phyloP scores from a whole-genome alignment of 805 yeast species.

The Helenozyma rhizophorensis region DNA sequence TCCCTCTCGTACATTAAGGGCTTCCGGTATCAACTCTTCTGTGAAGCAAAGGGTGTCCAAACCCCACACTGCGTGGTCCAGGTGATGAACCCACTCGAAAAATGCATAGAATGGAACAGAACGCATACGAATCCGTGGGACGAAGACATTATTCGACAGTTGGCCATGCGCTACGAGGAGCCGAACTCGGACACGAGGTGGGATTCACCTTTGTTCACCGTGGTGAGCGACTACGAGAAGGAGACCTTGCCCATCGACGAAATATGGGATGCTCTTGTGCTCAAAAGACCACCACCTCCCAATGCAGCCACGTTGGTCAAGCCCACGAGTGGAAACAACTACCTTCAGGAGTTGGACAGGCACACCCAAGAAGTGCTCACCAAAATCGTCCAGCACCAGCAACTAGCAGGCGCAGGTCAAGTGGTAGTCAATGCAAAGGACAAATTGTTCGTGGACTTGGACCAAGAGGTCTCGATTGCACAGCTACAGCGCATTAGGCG shows the following conservation, averaged over 20 bases:
- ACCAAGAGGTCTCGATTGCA: constrained; percentile 57
- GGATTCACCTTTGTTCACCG: constrained; percentile 87
- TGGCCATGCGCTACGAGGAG: constrained; percentile 87
- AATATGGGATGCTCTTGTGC: constrained; percentile 58
- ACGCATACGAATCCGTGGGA: constrained; percentile 52
- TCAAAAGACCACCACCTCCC: constrained; percentile 65
- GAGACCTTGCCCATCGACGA: constrained; percentile 57
- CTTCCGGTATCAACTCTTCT: constrained; percentile 86
- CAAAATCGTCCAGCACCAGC: constrained; percentile 60
- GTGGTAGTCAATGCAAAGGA: constrained; percentile 42
- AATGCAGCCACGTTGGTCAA: constrained; percentile 81
- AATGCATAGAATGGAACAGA: constrained; percentile 61
- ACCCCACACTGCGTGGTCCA: constrained; percentile 84
- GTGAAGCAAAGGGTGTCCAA: constrained; percentile 82
- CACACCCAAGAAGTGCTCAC: constrained; percentile 62
- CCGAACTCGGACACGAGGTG: constrained; percentile 83
- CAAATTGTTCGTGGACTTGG: constrained; percentile 48
- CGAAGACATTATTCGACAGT: constrained; percentile 55
- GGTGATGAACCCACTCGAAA: constrained; percentile 62
- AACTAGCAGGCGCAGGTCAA: constrained; percentile 46
- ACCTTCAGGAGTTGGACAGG: constrained; percentile 71
- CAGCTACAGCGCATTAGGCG: constrained; percentile 81
- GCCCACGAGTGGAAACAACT: constrained; percentile 73
- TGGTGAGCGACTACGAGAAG: constrained; percentile 50
- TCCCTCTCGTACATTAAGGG: constrained; percentile 90